These are phyloP conservation scores for Metschnikowia reukaufii DNA, from an alignment of 805 yeast genomes.

Conservation along the genomic window DNA sequence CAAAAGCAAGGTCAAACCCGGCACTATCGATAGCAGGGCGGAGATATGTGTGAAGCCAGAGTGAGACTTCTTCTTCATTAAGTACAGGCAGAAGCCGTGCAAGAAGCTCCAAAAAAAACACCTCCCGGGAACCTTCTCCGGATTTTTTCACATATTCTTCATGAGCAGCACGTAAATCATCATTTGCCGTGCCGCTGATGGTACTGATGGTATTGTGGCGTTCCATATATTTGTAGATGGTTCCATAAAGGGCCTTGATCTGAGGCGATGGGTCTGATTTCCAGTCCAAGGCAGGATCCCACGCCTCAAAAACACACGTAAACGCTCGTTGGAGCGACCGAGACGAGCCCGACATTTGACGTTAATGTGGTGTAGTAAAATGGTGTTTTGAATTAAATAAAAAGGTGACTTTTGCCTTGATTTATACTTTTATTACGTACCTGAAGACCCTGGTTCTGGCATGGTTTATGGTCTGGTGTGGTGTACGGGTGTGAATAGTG, in stretches of 20 bases:
- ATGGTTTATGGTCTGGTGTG: background rate
- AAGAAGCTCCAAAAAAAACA: conserved; percentile 40
- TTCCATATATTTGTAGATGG: conserved; percentile 19
- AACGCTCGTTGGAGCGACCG: conserved; percentile 18
- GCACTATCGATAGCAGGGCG: conserved; percentile 60
- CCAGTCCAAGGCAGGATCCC: conserved; percentile 18
- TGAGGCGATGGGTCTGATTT: conserved; percentile 7
- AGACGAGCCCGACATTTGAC: conserved; percentile 19
- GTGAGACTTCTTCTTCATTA: conserved; percentile 27
- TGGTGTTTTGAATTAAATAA: no score
- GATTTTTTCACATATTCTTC: conserved; percentile 28
- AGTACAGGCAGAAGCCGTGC: conserved; percentile 33
- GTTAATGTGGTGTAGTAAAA: no score
- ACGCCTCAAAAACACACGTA: conserved; percentile 12
- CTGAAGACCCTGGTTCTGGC: no score
- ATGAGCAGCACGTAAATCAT: conserved; percentile 38
- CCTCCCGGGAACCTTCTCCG: conserved; percentile 33
- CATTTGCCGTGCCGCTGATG: conserved; percentile 32
- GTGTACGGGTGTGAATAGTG: conserved; percentile 11
- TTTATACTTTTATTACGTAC: no score
- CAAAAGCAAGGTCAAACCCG: conserved; percentile 45
- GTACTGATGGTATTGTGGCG: conserved; percentile 38
- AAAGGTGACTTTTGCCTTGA: no score
- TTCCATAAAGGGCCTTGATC: conserved; percentile 15
- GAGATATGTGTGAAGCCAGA: conserved; percentile 52